A percentile compares a stretch with the other conserved stretches of the same genome.
phyloP scores from a whole-genome alignment of 805 yeast species.

The Teunomyces stri region DNA sequence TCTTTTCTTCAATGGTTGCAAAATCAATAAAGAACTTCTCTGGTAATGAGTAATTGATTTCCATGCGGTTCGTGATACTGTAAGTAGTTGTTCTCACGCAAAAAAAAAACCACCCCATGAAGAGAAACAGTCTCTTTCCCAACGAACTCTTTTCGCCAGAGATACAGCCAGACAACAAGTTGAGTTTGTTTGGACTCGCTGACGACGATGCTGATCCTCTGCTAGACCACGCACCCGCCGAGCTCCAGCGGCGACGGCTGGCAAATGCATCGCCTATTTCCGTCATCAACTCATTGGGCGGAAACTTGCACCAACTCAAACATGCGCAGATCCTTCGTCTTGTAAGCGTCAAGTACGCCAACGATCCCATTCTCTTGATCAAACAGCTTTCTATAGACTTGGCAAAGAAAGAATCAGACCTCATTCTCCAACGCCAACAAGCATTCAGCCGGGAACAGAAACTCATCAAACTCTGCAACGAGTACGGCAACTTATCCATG shows the following conservation, averaged over 20 bases:
- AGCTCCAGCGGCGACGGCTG: not conserved
- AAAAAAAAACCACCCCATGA: not conserved
- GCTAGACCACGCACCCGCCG: not conserved
- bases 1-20: too few relatives aligned
- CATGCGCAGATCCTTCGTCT: conserved; percentile 17
- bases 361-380: conserved; percentile 31
- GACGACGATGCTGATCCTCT: conserved; percentile 1
- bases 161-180: conserved; percentile 2
- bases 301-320: conserved; percentile 10
- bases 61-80: too few relatives aligned
- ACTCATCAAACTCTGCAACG: conserved; percentile 29
- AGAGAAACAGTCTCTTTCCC: conserved; percentile 13
- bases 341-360: conserved; percentile 22
- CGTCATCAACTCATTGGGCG: conserved; percentile 12
- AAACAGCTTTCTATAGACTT: conserved; percentile 49
- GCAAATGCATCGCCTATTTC: not conserved
- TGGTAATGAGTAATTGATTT: too few relatives aligned
- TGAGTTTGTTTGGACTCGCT: conserved; percentile 9
- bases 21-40: too few relatives aligned
- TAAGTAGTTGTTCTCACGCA: not conserved
- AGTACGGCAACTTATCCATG: conserved; percentile 34
- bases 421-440: conserved; percentile 34
- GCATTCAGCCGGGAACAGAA: conserved; percentile 33
- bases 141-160: conserved; percentile 7
- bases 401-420: conserved; percentile 47